phyloP scores from a whole-genome alignment of 2,329 filamentous ascomycete genomes.

The Neonectria magnoliae region DNA sequence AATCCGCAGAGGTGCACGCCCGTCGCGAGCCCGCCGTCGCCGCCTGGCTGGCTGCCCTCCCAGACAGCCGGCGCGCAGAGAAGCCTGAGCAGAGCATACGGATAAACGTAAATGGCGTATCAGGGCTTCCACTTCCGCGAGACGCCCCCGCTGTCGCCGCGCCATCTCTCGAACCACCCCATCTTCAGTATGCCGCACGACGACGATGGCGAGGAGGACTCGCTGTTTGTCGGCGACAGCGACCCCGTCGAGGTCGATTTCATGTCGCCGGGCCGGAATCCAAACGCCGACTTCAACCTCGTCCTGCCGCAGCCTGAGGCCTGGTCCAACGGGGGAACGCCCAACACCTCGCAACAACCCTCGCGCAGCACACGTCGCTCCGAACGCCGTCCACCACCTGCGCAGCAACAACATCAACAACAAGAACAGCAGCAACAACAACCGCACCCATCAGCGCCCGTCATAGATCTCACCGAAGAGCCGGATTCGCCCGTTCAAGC shows the following conservation, averaged over 20 bases:
- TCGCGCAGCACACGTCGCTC: slow-evolving; percentile 16
- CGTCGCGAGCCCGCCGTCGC: slow-evolving; percentile 12
- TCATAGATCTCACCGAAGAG: slow-evolving; percentile 63
- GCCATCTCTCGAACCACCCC: not conserved
- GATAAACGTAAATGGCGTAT: not conserved
- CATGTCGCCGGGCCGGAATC: slow-evolving; percentile 1
- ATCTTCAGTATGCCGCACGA: not conserved
- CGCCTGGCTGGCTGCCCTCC: not conserved
- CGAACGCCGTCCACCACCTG: slow-evolving; percentile 14
- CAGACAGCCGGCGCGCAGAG: slow-evolving; percentile 18
- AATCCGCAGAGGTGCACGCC: slow-evolving; percentile 25
- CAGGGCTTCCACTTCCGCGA: not conserved
- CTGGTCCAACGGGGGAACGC: slow-evolving; percentile 5
- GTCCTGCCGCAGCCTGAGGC: slow-evolving; percentile 31
- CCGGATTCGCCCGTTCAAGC: slow-evolving; percentile 57
- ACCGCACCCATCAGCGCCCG: slow-evolving; percentile 31
- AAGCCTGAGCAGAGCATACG: too few species aligned
- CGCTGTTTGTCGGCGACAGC: slow-evolving; percentile 34
- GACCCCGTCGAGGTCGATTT: slow-evolving; percentile 31
- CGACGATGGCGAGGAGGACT: slow-evolving; percentile 18
- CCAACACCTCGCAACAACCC: slow-evolving; percentile 20
- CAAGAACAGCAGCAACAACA: slow-evolving; percentile 12
- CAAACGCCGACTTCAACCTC: slow-evolving; percentile 19
- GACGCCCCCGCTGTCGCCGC: not conserved
- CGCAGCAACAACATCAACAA: not conserved